Evolutionary conservation across 257 asterid species (phyloP), one percentile per base, ranked within the genome.

Genomic region (Verbascum thapsus): DNA sequence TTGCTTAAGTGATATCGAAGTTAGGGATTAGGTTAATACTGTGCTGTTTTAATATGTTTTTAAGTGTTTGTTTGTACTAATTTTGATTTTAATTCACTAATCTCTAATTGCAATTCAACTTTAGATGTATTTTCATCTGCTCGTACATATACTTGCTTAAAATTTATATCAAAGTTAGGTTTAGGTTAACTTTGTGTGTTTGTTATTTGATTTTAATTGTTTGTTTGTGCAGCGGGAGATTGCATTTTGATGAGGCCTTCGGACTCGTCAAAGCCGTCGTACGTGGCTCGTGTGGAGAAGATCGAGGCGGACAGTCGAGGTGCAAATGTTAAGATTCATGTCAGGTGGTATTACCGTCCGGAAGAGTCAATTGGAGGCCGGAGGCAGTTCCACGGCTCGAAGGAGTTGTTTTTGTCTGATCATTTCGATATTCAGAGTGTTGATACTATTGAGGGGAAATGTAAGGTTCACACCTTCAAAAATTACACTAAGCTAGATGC

Each of bases 291-390:
- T 8, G 77, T 91, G 62, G 98, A 91, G 82, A 88, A 62, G 81
- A 86, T 91, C 72, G 96, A 88, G 72, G 80, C 96, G 15, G 98
- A 88, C 62, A 71, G 81, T 60, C 83, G 96, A 3, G 98, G 98
- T 0, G 74, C 78, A 35, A 86, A 85, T 79, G 91, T 80, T 22
- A 86, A 73, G 88, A 57, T 88, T 50, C 84, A 83, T 38, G 92
- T 86, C 53, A 71, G 96, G 57, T 88, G 98, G 96, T 91, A 91
- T 54, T 91, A 91, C 77, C 95, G 98, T 41, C 98, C 98, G 68
- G 98, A 91, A 63, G 98, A 91, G 72, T 88, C 98, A 64, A 76
- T 88, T 76, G 98, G 96, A 1, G 98, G 98, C 3, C 86, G 98
- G 22, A 76, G 96, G 8, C 95, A 81, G 58, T 91, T 88, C 61